Percentiles rank a stretch among this genome's conserved stretches.
Conservation (phyloP, 2,329 filamentous ascomycete species). For the Pyricularia grisea region DNA sequence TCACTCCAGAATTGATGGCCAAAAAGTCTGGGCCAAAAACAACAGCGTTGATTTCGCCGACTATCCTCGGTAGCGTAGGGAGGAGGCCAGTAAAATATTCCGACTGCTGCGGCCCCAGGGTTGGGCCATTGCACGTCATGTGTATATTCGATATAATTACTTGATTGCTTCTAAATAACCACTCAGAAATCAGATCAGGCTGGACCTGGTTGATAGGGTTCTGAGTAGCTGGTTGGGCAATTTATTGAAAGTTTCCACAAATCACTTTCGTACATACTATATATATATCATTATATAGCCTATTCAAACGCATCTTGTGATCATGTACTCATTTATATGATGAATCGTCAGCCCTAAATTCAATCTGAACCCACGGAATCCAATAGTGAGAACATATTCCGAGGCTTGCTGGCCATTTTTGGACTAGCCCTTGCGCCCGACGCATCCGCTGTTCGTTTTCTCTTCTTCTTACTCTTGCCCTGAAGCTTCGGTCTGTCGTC, state of each 20-base stretch:
- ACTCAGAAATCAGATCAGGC: not conserved
- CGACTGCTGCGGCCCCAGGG: too few relatives aligned
- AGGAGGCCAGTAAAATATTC: too few relatives aligned
- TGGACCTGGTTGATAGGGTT: not conserved
- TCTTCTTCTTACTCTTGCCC: not conserved
- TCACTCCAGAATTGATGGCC: not conserved
- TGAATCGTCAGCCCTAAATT: not conserved
- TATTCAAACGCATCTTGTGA: not conserved
- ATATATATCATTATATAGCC: not conserved
- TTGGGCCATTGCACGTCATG: not conserved
- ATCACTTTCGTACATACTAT: too few relatives aligned
- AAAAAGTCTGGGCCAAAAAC: not conserved
- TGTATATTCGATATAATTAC: not conserved
- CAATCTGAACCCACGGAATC: not conserved
- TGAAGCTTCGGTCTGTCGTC: not conserved
- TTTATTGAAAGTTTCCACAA: not conserved
- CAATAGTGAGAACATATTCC: conserved; percentile 2
- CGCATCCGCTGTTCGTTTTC: not conserved
- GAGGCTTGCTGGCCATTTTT: not conserved
- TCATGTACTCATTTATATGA: not conserved
- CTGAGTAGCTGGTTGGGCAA: not conserved
- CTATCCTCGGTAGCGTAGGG: not conserved
- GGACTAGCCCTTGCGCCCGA: not conserved
- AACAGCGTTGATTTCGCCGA: not conserved
- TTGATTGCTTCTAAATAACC: not conserved